phyloP scores from a whole-genome alignment of 2,329 filamentous ascomycete species.

The Laburnicola sp. region DNA sequence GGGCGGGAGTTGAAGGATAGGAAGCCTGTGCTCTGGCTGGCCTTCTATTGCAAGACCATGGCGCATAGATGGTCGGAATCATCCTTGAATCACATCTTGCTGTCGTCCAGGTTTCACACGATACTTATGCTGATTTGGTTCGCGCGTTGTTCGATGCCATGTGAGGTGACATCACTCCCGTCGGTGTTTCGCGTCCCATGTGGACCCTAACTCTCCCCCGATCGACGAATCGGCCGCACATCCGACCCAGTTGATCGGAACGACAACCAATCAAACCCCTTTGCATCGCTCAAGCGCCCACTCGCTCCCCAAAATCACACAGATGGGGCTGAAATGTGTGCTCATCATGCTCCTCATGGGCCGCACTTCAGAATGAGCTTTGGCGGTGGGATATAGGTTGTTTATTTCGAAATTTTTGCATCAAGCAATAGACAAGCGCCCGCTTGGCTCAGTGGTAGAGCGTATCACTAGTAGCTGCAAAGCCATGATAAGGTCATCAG shows the following conservation, averaged over 20 bases:
- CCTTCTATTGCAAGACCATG: not conserved
- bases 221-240: not conserved
- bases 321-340: no score
- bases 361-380: no score
- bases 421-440: slow-evolving; percentile 14
- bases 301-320: no score
- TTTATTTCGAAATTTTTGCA: not conserved
- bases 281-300: no score
- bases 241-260: not conserved
- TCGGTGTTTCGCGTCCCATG: no score
- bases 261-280: no score
- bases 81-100: not conserved
- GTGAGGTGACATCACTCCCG: slow-evolving; percentile 1
- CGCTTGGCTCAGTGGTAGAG: slow-evolving; percentile 45
- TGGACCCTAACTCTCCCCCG: no score
- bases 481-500: slow-evolving; percentile 43
- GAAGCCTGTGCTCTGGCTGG: slow-evolving; percentile 28
- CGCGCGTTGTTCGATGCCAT: not conserved
- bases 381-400: not conserved
- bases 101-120: slow-evolving; percentile 3
- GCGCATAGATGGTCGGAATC: not conserved
- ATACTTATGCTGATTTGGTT: not conserved
- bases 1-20: slow-evolving; percentile 43
- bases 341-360: no score
- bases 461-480: slow-evolving; percentile 42